phyloP scores from a whole-genome alignment of 345 rosid species.

The Eucalyptus coolabah region DNA sequence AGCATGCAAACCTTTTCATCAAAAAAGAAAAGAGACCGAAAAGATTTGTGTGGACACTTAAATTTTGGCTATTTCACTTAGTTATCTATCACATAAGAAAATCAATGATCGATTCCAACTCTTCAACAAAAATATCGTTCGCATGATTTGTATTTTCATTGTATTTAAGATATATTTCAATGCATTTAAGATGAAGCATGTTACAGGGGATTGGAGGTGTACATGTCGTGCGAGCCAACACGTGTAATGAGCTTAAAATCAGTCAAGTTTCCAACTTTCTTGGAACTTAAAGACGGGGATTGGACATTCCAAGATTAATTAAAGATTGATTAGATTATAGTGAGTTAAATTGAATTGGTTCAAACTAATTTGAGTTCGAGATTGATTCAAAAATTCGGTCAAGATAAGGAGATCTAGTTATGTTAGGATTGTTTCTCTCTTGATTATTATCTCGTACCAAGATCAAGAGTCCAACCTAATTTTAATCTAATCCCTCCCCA shows the following conservation, averaged over 20 bases:
- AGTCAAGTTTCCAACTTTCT: background rate
- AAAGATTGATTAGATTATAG: too few species aligned
- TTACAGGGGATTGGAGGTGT: background rate
- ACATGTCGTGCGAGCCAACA: background rate
- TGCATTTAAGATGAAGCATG: background rate
- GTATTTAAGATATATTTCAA: too few species aligned
- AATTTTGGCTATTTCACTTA: too few species aligned
- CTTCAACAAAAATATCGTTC: too few species aligned
- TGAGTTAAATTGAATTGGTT: background rate
- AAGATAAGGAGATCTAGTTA: background rate
- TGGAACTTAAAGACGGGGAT: background rate
- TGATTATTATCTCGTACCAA: background rate
- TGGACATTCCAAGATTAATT: background rate
- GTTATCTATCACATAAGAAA: too few species aligned
- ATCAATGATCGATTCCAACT: too few species aligned
- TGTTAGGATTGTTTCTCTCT: background rate
- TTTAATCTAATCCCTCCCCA: background rate
- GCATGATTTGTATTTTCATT: too few species aligned
- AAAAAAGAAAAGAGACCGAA: too few species aligned
- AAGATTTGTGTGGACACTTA: fast-evolving
- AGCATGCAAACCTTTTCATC: too few species aligned
- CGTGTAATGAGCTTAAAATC: too few species aligned
- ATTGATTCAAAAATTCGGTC: background rate
- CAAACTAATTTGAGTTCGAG: background rate
- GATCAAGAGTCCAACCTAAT: background rate